Evolutionary conservation across 208 protist species (phyloP).

Genomic region (Acanthamoeba royreba): DNA sequence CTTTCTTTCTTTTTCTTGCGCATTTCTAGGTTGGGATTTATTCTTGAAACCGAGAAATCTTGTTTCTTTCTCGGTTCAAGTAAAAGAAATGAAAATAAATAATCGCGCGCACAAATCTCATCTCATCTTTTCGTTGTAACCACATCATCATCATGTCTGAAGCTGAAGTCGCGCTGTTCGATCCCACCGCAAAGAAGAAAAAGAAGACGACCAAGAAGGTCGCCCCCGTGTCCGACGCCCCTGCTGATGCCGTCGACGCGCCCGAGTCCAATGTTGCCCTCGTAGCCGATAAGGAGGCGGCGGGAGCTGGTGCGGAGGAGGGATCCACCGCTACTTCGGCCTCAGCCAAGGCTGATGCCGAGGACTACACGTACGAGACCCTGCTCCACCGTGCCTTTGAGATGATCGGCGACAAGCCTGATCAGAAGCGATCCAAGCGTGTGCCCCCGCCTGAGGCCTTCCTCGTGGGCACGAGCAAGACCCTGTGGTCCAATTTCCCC

Average conservation of each 20-base stretch:
- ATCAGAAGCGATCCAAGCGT: slow-evolving; percentile 15
- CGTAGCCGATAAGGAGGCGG: neutral
- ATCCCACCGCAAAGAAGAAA: slow-evolving; percentile 33
- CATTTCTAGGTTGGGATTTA: neutral
- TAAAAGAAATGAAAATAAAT: no score
- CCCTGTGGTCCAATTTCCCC: slow-evolving; percentile 75
- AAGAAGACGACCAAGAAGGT: slow-evolving; percentile 14
- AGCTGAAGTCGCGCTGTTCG: neutral
- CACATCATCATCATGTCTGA: slow-evolving; percentile 3
- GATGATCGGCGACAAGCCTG: neutral
- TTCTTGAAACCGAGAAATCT: no score
- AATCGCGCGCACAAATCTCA: no score
- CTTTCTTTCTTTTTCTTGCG: neutral
- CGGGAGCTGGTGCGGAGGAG: neutral
- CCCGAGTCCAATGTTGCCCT: neutral
- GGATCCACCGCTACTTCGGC: no score
- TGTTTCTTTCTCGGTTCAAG: no score
- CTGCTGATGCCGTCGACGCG: neutral
- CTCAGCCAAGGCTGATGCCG: neutral
- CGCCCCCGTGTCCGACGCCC: neutral
- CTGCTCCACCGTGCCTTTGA: slow-evolving; percentile 19
- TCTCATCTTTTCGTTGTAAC: neutral
- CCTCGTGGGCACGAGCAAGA: slow-evolving; percentile 71
- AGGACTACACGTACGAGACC: slow-evolving; percentile 35
- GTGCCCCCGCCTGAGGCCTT: slow-evolving; percentile 67